Evolutionary conservation across 441 rosid species (phyloP).

Genomic region (Brassica hybrid): DNA sequence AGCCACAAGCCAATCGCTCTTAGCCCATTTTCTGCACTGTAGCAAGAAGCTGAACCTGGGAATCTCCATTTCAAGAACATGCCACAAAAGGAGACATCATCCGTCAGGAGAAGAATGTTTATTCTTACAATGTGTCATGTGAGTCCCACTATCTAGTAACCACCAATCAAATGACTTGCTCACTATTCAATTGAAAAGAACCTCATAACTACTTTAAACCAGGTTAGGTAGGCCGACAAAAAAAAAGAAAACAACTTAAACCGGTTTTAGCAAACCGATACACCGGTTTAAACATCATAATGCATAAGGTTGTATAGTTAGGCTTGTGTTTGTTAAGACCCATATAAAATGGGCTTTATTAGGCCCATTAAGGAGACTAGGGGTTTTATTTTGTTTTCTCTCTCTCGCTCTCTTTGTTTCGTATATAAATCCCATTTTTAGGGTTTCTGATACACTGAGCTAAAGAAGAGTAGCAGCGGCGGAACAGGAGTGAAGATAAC

Average conservation of each 20-base stretch:
- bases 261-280: slow-evolving; percentile 17
- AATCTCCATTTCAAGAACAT: slow-evolving; percentile 52
- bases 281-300: no score
- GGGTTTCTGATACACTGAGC: no score
- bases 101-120: neutral
- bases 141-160: neutral
- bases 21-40: slow-evolving; percentile 59
- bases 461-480: slow-evolving; percentile 24
- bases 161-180: neutral
- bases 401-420: no score
- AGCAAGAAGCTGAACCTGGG: slow-evolving; percentile 46
- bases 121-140: neutral
- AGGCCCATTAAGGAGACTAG: neutral
- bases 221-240: neutral
- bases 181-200: neutral
- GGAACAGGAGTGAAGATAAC: slow-evolving; percentile 27
- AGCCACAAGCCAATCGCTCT: slow-evolving; percentile 60
- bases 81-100: neutral
- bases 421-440: no score
- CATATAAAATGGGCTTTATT: slow-evolving; percentile 9
- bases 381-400: no score
- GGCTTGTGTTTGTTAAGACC: no score
- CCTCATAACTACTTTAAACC: slow-evolving; percentile 11
- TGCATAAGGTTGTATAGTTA: no score
- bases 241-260: neutral